phyloP scores from a whole-genome alignment of 78 protist species.

The Anaeramoeba flamelloides region DNA sequence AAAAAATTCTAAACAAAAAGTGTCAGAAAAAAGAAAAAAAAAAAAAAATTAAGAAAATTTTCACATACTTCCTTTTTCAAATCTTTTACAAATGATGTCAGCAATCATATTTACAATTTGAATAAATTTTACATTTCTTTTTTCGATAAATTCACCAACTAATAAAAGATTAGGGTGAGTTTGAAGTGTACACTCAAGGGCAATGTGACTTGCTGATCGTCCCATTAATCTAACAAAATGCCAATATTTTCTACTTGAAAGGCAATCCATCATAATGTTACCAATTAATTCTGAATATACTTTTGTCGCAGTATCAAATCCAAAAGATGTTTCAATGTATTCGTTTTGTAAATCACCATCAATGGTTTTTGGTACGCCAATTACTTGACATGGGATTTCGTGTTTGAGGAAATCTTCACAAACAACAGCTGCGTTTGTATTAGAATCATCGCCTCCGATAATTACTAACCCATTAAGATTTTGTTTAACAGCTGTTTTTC shows the following conservation, averaged over 20 bases:
- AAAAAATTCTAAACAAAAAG: too few relatives aligned
- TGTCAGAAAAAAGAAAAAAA: too few relatives aligned
- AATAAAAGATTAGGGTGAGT: constrained; percentile 26
- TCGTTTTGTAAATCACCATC: constrained; percentile 39
- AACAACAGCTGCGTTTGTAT: constrained; percentile 42
- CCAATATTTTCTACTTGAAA: constrained; percentile 20
- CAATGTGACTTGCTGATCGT: constrained; percentile 39
- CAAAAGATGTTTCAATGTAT: constrained; percentile 39
- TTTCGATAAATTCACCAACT: constrained; percentile 31
- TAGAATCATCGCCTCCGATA: constrained; percentile 49
- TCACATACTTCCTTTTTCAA: too few relatives aligned
- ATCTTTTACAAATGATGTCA: too few relatives aligned
- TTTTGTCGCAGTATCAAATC: constrained; percentile 43
- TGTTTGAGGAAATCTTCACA: constrained; percentile 29
- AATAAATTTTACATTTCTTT: too few relatives aligned
- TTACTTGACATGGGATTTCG: constrained; percentile 3
- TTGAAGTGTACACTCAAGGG: constrained; percentile 39
- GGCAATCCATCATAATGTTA: constrained; percentile 24
- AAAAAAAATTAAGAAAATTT: too few relatives aligned
- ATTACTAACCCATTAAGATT: constrained; percentile 24
- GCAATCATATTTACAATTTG: too few relatives aligned
- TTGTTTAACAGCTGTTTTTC: not conserved
- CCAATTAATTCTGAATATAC: constrained; percentile 30
- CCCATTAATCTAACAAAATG: constrained; percentile 54
- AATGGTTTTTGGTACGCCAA: constrained; percentile 55